Conservation (phyloP, 2,329 filamentous ascomycete species). For the Exserohilum rostratum region DNA sequence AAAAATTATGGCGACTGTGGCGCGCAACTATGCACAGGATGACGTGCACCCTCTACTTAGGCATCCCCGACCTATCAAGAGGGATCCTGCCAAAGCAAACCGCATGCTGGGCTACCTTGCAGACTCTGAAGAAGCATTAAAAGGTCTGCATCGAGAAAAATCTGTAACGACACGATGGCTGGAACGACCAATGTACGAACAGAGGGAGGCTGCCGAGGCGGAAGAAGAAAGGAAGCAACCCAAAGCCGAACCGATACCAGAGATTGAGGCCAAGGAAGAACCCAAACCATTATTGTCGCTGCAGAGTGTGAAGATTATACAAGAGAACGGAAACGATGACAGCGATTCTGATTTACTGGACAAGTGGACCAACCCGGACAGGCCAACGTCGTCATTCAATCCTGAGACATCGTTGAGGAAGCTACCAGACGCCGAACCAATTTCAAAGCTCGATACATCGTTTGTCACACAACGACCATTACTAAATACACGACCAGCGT, state of each 20-base stretch:
- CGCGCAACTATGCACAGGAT: slow-evolving; percentile 25
- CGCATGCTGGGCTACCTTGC: slow-evolving; percentile 34
- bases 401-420: slow-evolving; percentile 21
- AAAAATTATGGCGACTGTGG: slow-evolving; percentile 28
- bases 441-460: slow-evolving; percentile 18
- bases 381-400: slow-evolving; percentile 22
- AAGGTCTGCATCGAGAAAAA: slow-evolving; percentile 27
- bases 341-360: slow-evolving; percentile 19
- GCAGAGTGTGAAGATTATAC: not conserved
- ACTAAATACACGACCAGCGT: slow-evolving; percentile 24
- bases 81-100: slow-evolving; percentile 35
- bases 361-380: slow-evolving; percentile 27
- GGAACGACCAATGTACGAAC: slow-evolving; percentile 33
- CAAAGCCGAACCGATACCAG: not conserved
- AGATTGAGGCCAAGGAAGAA: slow-evolving; percentile 2
- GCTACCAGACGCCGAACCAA: slow-evolving; percentile 16
- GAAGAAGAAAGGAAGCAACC: slow-evolving; percentile 17
- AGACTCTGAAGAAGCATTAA: slow-evolving; percentile 27
- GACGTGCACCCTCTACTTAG: slow-evolving; percentile 32
- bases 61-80: slow-evolving; percentile 33
- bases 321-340: slow-evolving; percentile 3
- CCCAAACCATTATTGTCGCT: not conserved
- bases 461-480: slow-evolving; percentile 24
- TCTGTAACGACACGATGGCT: slow-evolving; percentile 37
- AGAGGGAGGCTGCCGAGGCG: slow-evolving; percentile 23